Base-by-base conservation (phyloP, 495 filamentous ascomycete species). In the Staphylotrichum longicolle region DNA sequence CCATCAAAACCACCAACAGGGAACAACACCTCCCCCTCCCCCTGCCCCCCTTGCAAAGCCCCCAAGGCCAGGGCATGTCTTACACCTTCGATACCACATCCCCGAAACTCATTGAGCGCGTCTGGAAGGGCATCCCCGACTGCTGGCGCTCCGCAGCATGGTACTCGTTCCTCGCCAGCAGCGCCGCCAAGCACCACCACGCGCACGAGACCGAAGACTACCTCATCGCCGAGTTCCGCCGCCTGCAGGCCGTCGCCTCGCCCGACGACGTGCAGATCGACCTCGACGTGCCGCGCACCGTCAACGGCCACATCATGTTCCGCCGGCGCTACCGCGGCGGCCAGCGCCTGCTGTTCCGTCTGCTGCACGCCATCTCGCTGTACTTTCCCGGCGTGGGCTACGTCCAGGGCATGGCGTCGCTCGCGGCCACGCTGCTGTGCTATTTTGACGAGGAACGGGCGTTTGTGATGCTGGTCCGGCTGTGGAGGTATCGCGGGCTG, bases 121-220 rank as follows among this genome's bases (percentile, higher is more conserved):
- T 90, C 3, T 99, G 94, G 94, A 99, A 99, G 75, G 94, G 94
- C 40, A 96, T 99, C 61, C 94, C 94, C 3, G 94, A 99, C 74
- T 86, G 91, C 63, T 99, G 94, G 94, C 86, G 94, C 30, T 82
- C 89, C 34, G 90, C 91, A 5, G 94, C 95, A 10, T 99, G 94
- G 94, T 90, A 91, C 72, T 88, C 93, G 6, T 99, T 99, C 74
- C 81, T 99, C 6, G 83, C 86, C n/a, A 74, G 88, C 9, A 93
- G 89, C 69, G 90, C 91, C n/a, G 87, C 20, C 20, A 27, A 83
- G 70, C 34, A 14, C 45, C 27, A 58, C 5, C 11, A 11, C 8
- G 20, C 54, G 7, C 41, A 8, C 41, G 80, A 84, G 3, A 78
- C 83, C 1, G 91, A 96, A 54, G 83, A 87, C 35, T 79, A 91